Percentiles rank a stretch among this genome's conserved stretches.
Evolutionary conservation across 177 flowering plant species (phyloP).

Genomic region (Vitis hybrid): DNA sequence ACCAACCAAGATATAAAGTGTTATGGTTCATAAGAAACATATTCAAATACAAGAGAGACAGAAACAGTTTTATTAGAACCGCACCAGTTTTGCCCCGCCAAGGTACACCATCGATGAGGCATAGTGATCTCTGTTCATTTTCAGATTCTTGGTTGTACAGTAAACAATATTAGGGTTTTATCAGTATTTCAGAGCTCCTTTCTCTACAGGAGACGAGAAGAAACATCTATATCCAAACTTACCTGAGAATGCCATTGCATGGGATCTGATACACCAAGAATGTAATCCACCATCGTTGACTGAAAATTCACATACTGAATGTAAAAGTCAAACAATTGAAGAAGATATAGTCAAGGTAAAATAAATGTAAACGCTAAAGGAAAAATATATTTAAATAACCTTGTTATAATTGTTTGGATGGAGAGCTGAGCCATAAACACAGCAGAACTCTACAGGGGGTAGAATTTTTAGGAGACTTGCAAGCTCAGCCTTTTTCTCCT

Average conservation of each 20-base stretch:
- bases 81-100: constrained; percentile 78
- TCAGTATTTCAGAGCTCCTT: background rate
- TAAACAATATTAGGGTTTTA: background rate
- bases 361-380: background rate
- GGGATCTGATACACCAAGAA: constrained; percentile 89
- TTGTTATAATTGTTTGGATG: constrained; percentile 73
- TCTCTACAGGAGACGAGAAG: background rate
- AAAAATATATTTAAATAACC: constrained; percentile 30
- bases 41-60: constrained; percentile 2
- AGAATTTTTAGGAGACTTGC: constrained; percentile 49
- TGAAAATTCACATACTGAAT: constrained; percentile 14
- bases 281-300: constrained; percentile 82
- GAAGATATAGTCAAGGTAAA: background rate
- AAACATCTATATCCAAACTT: background rate
- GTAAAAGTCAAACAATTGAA: background rate
- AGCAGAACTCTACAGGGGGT: constrained; percentile 84
- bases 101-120: constrained; percentile 70
- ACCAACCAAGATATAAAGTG: constrained; percentile 3
- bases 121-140: constrained; percentile 73
- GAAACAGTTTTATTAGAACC: background rate
- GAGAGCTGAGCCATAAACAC: constrained; percentile 80
- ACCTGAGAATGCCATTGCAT: constrained; percentile 86
- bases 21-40: background rate
- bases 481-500: constrained; percentile 27
- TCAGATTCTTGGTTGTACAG: constrained; percentile 53